A percentile compares a stretch with the other conserved stretches of the same genome.
Conservation (phyloP, 805 yeast species). For the Candida silvatica region DNA sequence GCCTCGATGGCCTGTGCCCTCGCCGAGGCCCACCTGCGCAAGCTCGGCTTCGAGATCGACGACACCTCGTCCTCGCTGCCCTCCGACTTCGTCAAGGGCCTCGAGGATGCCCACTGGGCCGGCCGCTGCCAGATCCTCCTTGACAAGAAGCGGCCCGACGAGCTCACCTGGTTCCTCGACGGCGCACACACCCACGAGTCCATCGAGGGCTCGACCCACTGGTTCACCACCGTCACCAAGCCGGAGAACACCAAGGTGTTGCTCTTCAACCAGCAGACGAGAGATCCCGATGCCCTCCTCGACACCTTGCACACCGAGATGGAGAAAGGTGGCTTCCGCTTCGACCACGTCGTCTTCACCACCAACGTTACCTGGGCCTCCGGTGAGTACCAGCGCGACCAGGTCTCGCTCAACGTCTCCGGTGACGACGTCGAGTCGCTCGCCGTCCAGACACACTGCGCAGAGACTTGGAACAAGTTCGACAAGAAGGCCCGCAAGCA, state of each 20-base stretch:
- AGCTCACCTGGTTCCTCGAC: constrained; percentile 75
- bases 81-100: constrained; percentile 44
- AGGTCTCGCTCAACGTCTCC: constrained; percentile 79
- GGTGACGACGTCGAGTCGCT: constrained; percentile 71
- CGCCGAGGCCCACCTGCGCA: constrained; percentile 49
- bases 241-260: constrained; percentile 35
- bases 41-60: constrained; percentile 32
- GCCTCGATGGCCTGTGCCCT: constrained; percentile 82
- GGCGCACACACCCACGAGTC: constrained; percentile 97
- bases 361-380: constrained; percentile 89
- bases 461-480: constrained; percentile 56
- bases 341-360: constrained; percentile 76
- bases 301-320: constrained; percentile 39
- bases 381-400: constrained; percentile 72
- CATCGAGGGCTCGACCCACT: constrained; percentile 66
- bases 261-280: constrained; percentile 88
- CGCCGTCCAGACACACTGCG: constrained; percentile 69
- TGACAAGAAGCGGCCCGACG: constrained; percentile 28
- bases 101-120: constrained; percentile 75
- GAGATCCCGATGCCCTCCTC: constrained; percentile 69
- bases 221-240: constrained; percentile 50
- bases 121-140: constrained; percentile 81
- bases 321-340: constrained; percentile 30
- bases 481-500: constrained; percentile 33
- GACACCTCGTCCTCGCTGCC: constrained; percentile 31